Evolutionary conservation across 768 basidiomycete genomes (phyloP), one percentile per base, ranked within the genome.

Genomic region (Mycena haematopus): DNA sequence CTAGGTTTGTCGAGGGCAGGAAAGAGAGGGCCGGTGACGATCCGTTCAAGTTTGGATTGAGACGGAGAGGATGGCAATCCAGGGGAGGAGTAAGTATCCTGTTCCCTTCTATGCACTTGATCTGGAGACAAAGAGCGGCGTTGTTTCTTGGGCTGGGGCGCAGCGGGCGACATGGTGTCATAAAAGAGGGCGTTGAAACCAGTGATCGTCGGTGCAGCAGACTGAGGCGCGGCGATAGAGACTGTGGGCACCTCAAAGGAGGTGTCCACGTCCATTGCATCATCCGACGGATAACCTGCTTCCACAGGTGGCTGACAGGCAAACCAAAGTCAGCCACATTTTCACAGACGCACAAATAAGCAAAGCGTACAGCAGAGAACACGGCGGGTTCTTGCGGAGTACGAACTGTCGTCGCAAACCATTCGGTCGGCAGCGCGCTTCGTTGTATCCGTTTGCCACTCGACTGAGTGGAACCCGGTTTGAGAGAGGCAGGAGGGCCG

Each of bases 251-350:
- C 75, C 49, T 74, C 72, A 62, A 78, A 82, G 21, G 84, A 84
- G 19, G 83, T 81, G 71, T 94, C 92, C 36, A 93, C 82, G 66
- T 94, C 92, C 92, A 93, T 94, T 31, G 87, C 88, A 73, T 91
- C 82, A 67, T 86, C 84, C 45, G 76, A 77, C 29, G 82, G 80
- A 53, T 84, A 82, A 17, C 79, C 73, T 10, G 77, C 75, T 46
- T 75, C 72, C 63, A 76, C 75, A 19, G 77, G 76, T 53, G 75
- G 77, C 78, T 81, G 71, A 71, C 71, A 69, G 38, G 49, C 36
- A 66, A 17, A 42, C 14, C 25, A 22, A 51, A 51, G 60, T 63
- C 51, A 64, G 58, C 61, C 61, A 59, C 58, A 31, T 52, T 24
- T n/a, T 40, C 10, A n/a, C n/a, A 22, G 40, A 42, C 53, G 21